Base-by-base conservation (phyloP, 441 rosid genomes). In the Corymbia citriodora region DNA sequence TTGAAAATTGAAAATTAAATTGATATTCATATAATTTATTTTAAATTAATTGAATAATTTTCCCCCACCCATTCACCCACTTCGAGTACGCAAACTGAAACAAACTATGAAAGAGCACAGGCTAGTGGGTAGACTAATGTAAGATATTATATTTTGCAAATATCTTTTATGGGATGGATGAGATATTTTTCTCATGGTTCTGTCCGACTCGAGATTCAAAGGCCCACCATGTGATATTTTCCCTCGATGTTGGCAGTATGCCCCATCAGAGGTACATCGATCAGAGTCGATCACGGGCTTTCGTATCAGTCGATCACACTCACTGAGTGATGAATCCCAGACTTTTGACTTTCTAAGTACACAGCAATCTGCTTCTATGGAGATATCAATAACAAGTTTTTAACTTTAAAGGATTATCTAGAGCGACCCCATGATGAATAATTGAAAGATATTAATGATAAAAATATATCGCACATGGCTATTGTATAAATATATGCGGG, bases 301-400 rank as follows among this genome's bases (percentile, higher is more conserved):
- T 63, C 17, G 7, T 0, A 63, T 29, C 72, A 63, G 72, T 63
- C 72, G 33, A 63, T 3, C 36, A 33, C 72, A 63, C 4, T 59
- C 65, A 4, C 65, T 10, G n/a, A 3, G n/a, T 0, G 72, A n/a
- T 63, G 36, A 14, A 36, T 36, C 72, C 72, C 65, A 4, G 25
- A 59, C 14, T 63, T 33, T 63, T 0, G 0, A 0, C 36, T 13
- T 6, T 13, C 0, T 3, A 63, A 14, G 2, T 63, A 33, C 72
- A 0, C 72, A 29, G 72, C 72, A 63, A 63, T 63, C 36, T n/a
- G 7, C 1, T 63, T 13, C 33, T 13, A 29, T 6, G 33, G 70
- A 63, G 29, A 63, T 63, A 63, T 31, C 12, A 12, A 27, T 11
- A 27, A 61, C 31, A 27, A 1, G n/a, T 59, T 27, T 61, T 61